These are phyloP conservation scores for Wallacemonas collosoma DNA, from an alignment of 208 protist species.

Conservation along the genomic window DNA sequence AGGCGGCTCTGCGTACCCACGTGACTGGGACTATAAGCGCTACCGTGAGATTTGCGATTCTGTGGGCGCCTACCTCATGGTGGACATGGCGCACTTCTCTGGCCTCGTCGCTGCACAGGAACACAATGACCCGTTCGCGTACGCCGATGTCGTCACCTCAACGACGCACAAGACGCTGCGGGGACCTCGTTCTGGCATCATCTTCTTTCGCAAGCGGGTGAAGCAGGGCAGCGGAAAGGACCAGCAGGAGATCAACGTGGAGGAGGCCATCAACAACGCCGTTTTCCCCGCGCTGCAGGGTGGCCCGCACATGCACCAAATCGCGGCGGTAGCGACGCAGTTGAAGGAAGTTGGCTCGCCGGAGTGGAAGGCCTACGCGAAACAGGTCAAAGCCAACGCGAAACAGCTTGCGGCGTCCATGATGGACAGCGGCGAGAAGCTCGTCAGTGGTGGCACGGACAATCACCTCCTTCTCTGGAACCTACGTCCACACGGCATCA, in stretches of 20 bases:
- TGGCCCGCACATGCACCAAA: slow-evolving; percentile 96
- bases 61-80: slow-evolving; percentile 86
- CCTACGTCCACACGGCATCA: slow-evolving; percentile 84
- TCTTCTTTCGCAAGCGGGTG: slow-evolving; percentile 76
- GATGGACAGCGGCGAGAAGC: slow-evolving; percentile 62
- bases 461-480: slow-evolving; percentile 96
- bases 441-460: slow-evolving; percentile 94
- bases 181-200: slow-evolving; percentile 94
- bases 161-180: slow-evolving; percentile 99
- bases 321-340: slow-evolving; percentile 92
- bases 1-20: slow-evolving; percentile 94
- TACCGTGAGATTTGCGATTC: slow-evolving; percentile 73
- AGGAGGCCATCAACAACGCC: slow-evolving; percentile 90
- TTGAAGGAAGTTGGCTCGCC: slow-evolving; percentile 86
- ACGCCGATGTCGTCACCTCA: slow-evolving; percentile 97
- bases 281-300: slow-evolving; percentile 97
- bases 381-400: slow-evolving; percentile 85
- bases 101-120: slow-evolving; percentile 82
- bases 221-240: slow-evolving; percentile 19
- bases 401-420: slow-evolving; percentile 63
- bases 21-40: slow-evolving; percentile 93
- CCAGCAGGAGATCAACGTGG: slow-evolving; percentile 46
- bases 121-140: slow-evolving; percentile 85
- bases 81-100: slow-evolving; percentile 96
- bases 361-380: slow-evolving; percentile 90